Percentiles rank a stretch among this genome's conserved stretches.
These are phyloP conservation scores for Cyberlindnera xishuangbannaensis DNA, from an alignment of 805 yeast species.

Conservation along the genomic window DNA sequence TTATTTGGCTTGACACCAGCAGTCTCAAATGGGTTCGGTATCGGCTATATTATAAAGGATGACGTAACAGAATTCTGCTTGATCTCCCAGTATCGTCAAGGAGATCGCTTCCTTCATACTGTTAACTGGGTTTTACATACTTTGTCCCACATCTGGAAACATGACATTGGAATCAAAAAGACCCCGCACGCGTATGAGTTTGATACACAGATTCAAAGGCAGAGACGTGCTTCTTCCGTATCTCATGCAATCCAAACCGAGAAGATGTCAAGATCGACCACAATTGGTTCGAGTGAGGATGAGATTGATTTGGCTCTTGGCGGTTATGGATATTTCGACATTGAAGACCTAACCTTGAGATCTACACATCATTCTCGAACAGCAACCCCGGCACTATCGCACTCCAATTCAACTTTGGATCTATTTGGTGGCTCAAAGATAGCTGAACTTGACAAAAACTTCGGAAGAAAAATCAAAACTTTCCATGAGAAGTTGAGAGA, in stretches of 20 bases:
- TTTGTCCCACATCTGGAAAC: slow-evolving; percentile 41
- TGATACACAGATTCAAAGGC: slow-evolving; percentile 32
- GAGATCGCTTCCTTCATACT: slow-evolving; percentile 70
- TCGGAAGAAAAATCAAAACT: slow-evolving; percentile 17
- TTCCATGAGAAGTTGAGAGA: slow-evolving; percentile 19
- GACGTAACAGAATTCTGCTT: slow-evolving; percentile 78
- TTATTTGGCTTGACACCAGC: slow-evolving; percentile 91
- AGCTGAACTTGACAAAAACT: slow-evolving; percentile 16
- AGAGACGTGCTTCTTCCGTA: slow-evolving; percentile 12
- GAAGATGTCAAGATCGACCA: slow-evolving; percentile 20
- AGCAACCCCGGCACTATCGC: slow-evolving; percentile 19
- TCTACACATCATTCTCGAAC: slow-evolving; percentile 40
- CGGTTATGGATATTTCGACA: slow-evolving; percentile 76
- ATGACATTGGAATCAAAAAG: slow-evolving; percentile 17
- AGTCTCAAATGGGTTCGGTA: slow-evolving; percentile 82
- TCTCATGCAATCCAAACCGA: slow-evolving; percentile 10
- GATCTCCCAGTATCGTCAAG: slow-evolving; percentile 84
- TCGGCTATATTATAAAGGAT: slow-evolving; percentile 81
- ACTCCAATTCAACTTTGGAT: slow-evolving; percentile 7
- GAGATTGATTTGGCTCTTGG: slow-evolving; percentile 41
- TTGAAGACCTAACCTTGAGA: slow-evolving; percentile 57
- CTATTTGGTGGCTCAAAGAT: not conserved
- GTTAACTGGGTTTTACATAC: slow-evolving; percentile 63
- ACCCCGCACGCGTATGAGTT: slow-evolving; percentile 28
- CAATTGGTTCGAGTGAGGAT: slow-evolving; percentile 22